These are phyloP conservation scores for Geotrichum aggregatum DNA, from an alignment of 1,139 yeast genomes.

Conservation along the genomic window DNA sequence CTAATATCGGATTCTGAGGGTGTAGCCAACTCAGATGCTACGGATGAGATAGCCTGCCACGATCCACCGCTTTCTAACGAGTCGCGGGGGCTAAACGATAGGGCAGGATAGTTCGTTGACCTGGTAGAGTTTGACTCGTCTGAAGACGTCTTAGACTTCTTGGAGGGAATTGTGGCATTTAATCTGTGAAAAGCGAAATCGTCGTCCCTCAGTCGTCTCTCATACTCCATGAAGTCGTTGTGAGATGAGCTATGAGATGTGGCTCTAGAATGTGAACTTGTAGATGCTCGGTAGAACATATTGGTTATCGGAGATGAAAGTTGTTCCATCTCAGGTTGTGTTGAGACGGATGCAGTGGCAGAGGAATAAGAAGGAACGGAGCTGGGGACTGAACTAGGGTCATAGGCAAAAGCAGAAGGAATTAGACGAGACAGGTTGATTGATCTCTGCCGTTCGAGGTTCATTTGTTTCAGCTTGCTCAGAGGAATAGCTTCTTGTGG, in stretches of 20 bases:
- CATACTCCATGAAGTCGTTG: slow-evolving; percentile 6
- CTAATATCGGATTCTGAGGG: slow-evolving; percentile 8
- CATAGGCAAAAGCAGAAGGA: no score
- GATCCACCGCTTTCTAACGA: slow-evolving; percentile 1
- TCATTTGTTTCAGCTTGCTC: not conserved
- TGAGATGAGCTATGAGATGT: not conserved
- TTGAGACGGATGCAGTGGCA: not conserved
- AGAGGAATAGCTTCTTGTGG: slow-evolving; percentile 1
- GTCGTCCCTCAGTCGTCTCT: not conserved
- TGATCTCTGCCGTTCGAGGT: not conserved
- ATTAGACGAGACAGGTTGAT: not conserved
- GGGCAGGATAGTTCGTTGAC: slow-evolving; percentile 1
- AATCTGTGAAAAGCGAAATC: not conserved
- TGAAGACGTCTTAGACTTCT: not conserved
- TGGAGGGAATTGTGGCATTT: not conserved
- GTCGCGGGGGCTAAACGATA: slow-evolving; percentile 1
- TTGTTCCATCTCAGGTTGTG: slow-evolving; percentile 7
- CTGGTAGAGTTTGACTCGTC: slow-evolving; percentile 3
- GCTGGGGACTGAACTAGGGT: no score
- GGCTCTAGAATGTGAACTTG: not conserved
- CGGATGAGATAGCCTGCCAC: slow-evolving; percentile 1
- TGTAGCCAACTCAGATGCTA: slow-evolving; percentile 2
- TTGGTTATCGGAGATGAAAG: slow-evolving; percentile 2
- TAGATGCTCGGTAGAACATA: not conserved
- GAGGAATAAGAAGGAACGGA: no score